Percentiles rank a stretch among this genome's conserved stretches.
These are phyloP conservation scores for Podospora bellae-mahoneyi DNA, from an alignment of 495 filamentous ascomycete species.

Conservation along the genomic window DNA sequence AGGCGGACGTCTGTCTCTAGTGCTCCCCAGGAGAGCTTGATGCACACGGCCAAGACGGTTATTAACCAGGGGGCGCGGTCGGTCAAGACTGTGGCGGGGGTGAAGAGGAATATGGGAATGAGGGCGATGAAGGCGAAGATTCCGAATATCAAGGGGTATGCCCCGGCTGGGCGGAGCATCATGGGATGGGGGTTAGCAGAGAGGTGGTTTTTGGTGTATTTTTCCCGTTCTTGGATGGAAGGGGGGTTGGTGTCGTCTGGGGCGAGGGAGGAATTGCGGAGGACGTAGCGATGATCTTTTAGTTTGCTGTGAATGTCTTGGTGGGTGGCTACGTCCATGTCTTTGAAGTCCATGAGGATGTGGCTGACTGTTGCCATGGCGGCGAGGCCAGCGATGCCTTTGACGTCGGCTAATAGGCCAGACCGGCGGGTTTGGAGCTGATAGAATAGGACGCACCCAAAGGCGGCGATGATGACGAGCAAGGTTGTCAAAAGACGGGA, in stretches of 20 bases:
- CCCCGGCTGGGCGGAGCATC: conserved; percentile 59
- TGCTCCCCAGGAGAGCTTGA: conserved; percentile 65
- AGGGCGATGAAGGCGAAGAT: conserved; percentile 50
- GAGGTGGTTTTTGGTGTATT: conserved; percentile 40
- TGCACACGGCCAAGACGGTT: conserved; percentile 57
- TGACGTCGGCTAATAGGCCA: conserved; percentile 64
- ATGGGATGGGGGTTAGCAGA: conserved; percentile 62
- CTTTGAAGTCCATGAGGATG: conserved; percentile 71
- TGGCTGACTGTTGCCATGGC: conserved; percentile 69
- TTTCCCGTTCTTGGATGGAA: conserved; percentile 34
- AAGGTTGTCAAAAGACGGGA: conserved; percentile 56
- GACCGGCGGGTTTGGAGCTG: conserved; percentile 57
- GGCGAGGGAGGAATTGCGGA: conserved; percentile 64
- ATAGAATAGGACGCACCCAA: conserved; percentile 57
- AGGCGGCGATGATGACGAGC: conserved; percentile 51
- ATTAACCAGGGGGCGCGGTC: conserved; percentile 61
- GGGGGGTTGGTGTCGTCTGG: conserved; percentile 41
- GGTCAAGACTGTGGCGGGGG: conserved; percentile 50
- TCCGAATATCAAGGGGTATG: conserved; percentile 52
- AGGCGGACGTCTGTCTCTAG: conserved; percentile 70
- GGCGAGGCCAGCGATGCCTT: conserved; percentile 70
- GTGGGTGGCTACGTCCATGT: conserved; percentile 63
- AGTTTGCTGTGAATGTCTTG: conserved; percentile 63
- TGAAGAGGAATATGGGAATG: conserved; percentile 58
- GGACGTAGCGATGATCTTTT: conserved; percentile 59